Evolutionary conservation across 2,329 filamentous ascomycete genomes (phyloP).

Genomic region (Oidium heveae): DNA sequence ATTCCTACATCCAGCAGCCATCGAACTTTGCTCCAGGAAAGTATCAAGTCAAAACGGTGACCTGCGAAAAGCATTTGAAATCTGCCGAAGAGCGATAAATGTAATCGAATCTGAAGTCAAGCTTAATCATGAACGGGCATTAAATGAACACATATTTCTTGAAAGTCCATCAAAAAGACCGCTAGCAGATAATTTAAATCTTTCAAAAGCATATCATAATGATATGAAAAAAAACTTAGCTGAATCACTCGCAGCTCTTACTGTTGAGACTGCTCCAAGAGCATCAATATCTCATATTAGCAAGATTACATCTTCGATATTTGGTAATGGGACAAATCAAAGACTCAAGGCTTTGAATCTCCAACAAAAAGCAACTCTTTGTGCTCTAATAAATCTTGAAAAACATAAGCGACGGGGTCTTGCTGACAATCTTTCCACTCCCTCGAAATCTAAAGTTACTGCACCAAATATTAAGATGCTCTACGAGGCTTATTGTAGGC

Average conservation of each 20-base stretch:
- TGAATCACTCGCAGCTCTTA: slow-evolving; percentile 30
- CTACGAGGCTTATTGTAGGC: slow-evolving; percentile 56
- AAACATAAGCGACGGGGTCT: slow-evolving; percentile 36
- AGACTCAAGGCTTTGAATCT: slow-evolving; percentile 72
- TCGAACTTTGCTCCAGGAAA: slow-evolving; percentile 84
- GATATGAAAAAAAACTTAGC: slow-evolving; percentile 18
- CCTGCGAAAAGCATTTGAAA: slow-evolving; percentile 81
- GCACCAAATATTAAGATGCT: slow-evolving; percentile 66
- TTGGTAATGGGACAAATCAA: slow-evolving; percentile 70
- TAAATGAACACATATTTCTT: slow-evolving; percentile 27
- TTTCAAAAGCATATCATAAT: slow-evolving; percentile 16
- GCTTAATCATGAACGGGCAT: slow-evolving; percentile 40
- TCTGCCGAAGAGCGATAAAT: slow-evolving; percentile 73
- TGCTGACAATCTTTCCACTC: slow-evolving; percentile 22
- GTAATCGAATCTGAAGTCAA: slow-evolving; percentile 67
- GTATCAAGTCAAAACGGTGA: slow-evolving; percentile 87
- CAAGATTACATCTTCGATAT: slow-evolving; percentile 68
- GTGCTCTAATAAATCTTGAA: slow-evolving; percentile 68
- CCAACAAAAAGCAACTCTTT: slow-evolving; percentile 88
- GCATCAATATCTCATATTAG: slow-evolving; percentile 80
- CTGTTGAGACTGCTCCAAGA: slow-evolving; percentile 56
- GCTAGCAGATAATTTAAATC: slow-evolving; percentile 58
- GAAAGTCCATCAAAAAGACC: slow-evolving; percentile 50
- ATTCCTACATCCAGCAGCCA: slow-evolving; percentile 80
- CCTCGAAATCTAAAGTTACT: slow-evolving; percentile 31